Evolutionary conservation across 2,329 filamentous ascomycete species (phyloP).

Genomic region (Xylaria hypoxylon): DNA sequence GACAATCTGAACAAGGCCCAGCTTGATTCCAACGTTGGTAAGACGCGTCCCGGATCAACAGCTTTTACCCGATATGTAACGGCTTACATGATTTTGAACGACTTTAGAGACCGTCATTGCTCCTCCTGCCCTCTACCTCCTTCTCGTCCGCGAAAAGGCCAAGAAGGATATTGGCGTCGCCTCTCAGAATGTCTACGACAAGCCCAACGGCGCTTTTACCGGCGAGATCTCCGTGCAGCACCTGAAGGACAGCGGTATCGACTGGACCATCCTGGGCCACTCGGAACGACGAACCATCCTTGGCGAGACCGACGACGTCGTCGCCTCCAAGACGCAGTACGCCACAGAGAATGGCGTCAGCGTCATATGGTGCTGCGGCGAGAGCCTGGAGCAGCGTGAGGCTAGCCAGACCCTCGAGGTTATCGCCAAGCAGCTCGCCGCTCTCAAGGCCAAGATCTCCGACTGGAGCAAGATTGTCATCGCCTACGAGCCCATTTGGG

Average conservation of each 20-base stretch:
- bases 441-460: conserved; percentile 78
- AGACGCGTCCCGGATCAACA: conserved; percentile 52
- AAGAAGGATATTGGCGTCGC: conserved; percentile 83
- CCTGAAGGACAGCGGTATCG: conserved; percentile 87
- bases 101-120: conserved; percentile 89
- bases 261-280: conserved; percentile 94
- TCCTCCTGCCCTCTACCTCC: conserved; percentile 90
- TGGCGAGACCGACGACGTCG: conserved; percentile 84
- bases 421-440: conserved; percentile 85
- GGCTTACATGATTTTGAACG: conserved; percentile 33
- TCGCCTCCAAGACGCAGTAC: conserved; percentile 94
- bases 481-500: conserved; percentile 99
- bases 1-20: conserved; percentile 87
- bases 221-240: conserved; percentile 95
- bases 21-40: conserved; percentile 80
- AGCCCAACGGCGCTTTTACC: conserved; percentile 96
- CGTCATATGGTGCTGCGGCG: conserved; percentile 97
- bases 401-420: conserved; percentile 85
- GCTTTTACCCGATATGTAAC: conserved; percentile 1
- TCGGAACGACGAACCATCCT: conserved; percentile 93
- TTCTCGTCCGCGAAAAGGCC: conserved; percentile 83
- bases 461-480: conserved; percentile 97
- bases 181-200: conserved; percentile 97
- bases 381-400: conserved; percentile 94
- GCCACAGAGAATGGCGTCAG: conserved; percentile 86